Evolutionary conservation across 805 yeast genomes (phyloP).

Genomic region (Saccharomycopsis fibuligera): DNA sequence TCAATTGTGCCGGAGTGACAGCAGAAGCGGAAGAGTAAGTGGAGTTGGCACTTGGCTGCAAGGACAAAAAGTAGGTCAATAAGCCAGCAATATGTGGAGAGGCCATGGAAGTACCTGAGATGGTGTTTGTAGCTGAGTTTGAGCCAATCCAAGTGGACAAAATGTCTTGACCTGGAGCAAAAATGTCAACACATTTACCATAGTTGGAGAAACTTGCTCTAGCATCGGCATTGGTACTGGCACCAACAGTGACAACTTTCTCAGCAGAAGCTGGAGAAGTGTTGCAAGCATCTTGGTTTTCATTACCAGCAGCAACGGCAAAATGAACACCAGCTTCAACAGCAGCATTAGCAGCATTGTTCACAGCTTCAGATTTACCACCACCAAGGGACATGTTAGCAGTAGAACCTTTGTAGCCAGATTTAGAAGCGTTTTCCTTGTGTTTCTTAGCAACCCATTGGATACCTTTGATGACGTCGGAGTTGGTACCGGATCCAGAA

Average conservation of each 20-base stretch:
- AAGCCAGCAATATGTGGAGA: constrained; percentile 55
- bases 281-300: constrained; percentile 52
- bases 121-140: constrained; percentile 39
- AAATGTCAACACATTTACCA: constrained; percentile 47
- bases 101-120: constrained; percentile 63
- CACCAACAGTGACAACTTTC: constrained; percentile 48
- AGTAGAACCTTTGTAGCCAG: constrained; percentile 63
- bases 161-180: constrained; percentile 52
- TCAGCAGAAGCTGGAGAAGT: constrained; percentile 58
- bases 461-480: constrained; percentile 57
- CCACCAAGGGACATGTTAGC: constrained; percentile 62
- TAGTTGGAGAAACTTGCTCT: constrained; percentile 49
- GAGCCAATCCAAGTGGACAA: constrained; percentile 52
- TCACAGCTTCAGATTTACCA: constrained; percentile 49
- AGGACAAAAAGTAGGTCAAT: constrained; percentile 49
- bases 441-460: constrained; percentile 52
- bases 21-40: constrained; percentile 41
- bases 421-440: constrained; percentile 36
- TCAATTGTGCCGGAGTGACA: constrained; percentile 64
- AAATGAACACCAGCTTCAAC: constrained; percentile 49
- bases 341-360: constrained; percentile 54
- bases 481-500: constrained; percentile 53
- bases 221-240: constrained; percentile 38
- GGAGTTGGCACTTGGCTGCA: constrained; percentile 70
- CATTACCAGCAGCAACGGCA: constrained; percentile 62